Conservation (phyloP, 2,329 filamentous ascomycete genomes). For the Eurotiales sp. region DNA sequence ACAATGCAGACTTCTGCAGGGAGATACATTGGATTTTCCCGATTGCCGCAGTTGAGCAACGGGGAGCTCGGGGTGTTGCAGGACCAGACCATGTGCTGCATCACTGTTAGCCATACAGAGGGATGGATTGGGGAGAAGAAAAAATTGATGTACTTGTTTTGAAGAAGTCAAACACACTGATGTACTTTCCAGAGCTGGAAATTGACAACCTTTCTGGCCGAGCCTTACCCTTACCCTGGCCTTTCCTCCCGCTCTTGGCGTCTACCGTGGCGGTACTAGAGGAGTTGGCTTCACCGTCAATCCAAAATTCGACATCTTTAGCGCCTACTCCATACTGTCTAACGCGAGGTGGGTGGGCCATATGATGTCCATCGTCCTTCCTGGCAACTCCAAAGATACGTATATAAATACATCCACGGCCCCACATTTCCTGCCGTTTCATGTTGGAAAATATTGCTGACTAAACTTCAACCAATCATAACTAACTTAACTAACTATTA, state of each 20-base stretch:
- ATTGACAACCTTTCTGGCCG: conserved; percentile 18
- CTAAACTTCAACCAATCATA: too few species aligned
- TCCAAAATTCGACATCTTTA: conserved; percentile 53
- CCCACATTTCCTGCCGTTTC: too few species aligned
- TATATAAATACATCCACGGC: too few species aligned
- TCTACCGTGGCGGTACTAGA: conserved; percentile 42
- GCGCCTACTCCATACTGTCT: conserved; percentile 44
- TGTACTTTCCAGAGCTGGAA: conserved; percentile 13
- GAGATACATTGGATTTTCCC: conserved; percentile 54
- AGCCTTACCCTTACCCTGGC: conserved; percentile 16
- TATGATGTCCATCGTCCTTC: conserved; percentile 31
- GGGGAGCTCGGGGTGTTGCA: conserved; percentile 41
- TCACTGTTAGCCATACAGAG: conserved; percentile 36
- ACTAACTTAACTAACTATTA: too few species aligned
- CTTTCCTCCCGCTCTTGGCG: conserved; percentile 19
- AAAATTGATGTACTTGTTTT: conserved; percentile 19
- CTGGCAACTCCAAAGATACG: conserved; percentile 46
- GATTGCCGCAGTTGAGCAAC: conserved; percentile 61
- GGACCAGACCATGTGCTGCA: conserved; percentile 21
- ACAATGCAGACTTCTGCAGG: conserved; percentile 63
- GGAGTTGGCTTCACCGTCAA: conserved; percentile 43
- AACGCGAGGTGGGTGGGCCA: conserved; percentile 36
- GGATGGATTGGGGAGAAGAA: conserved; percentile 1
- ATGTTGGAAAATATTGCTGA: too few species aligned
- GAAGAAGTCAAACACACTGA: conserved; percentile 22